Percentiles rank a stretch among this genome's conserved stretches.
phyloP scores from a whole-genome alignment of 495 filamentous ascomycete genomes.

The Aspergillus asperescens region DNA sequence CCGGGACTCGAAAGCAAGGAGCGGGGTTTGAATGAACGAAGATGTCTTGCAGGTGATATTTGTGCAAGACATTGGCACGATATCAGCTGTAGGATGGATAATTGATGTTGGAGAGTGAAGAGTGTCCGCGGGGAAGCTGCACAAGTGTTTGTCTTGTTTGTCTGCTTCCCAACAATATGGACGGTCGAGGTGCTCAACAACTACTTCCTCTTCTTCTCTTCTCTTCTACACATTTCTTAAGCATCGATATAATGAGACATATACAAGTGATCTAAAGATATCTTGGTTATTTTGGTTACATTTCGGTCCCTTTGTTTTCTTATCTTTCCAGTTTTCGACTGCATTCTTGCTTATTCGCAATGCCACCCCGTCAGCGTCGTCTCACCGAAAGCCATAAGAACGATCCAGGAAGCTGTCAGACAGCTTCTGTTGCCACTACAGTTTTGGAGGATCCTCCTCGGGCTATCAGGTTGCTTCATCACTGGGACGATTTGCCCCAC shows the following conservation, averaged over 20 bases:
- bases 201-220: neutral
- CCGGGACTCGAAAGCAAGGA: neutral
- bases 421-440: constrained; percentile 17
- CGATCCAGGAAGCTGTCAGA: constrained; percentile 14
- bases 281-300: neutral
- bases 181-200: neutral
- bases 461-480: constrained; percentile 38
- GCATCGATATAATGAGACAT: neutral
- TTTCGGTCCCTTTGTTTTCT: neutral
- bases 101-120: no score
- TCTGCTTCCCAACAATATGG: neutral
- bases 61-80: neutral
- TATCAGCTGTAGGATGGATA: neutral
- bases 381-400: constrained; percentile 24
- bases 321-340: constrained; percentile 2
- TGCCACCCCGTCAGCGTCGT: constrained; percentile 37
- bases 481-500: constrained; percentile 59
- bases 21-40: neutral
- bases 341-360: constrained; percentile 11
- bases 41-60: neutral
- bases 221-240: neutral
- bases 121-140: constrained; percentile 10
- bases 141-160: constrained; percentile 9
- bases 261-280: no score
- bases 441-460: constrained; percentile 28